Percentiles rank a stretch among this genome's conserved stretches.
These are phyloP conservation scores for Rhizophlyctis rosea DNA, from an alignment of 192 early-diverging fungal species.

Conservation along the genomic window DNA sequence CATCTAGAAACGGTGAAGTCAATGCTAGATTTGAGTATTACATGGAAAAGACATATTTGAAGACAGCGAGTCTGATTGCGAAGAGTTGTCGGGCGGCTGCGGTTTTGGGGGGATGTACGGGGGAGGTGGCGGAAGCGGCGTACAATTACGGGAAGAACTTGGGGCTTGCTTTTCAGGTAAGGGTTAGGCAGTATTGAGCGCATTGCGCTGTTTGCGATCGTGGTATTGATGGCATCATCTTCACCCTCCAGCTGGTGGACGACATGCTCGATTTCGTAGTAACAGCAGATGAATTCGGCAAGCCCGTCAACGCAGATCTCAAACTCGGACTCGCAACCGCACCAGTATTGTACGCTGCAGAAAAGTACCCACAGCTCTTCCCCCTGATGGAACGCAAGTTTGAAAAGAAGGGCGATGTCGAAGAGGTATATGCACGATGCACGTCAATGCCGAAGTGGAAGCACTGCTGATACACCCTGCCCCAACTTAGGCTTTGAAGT, in stretches of 20 bases:
- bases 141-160: conserved; percentile 87
- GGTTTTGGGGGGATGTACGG: conserved; percentile 73
- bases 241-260: conserved; percentile 73
- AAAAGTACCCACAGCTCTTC: conserved; percentile 79
- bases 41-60: conserved; percentile 92
- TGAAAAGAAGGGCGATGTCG: conserved; percentile 68
- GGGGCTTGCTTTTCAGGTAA: conserved; percentile 92
- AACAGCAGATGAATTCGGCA: conserved; percentile 73
- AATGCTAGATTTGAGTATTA: conserved; percentile 82
- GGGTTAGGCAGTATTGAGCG: conserved; percentile 1
- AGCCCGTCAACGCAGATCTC: conserved; percentile 87
- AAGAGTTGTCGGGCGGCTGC: conserved; percentile 86
- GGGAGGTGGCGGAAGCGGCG: conserved; percentile 70
- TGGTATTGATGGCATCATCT: no score
- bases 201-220: no score
- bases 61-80: conserved; percentile 91
- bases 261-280: conserved; percentile 90
- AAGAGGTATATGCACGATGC: conserved; percentile 43
- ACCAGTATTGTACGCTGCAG: conserved; percentile 90
- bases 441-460: background rate
- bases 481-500: conserved; percentile 60
- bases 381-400: conserved; percentile 88
- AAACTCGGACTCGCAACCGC: conserved; percentile 89
- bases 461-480: background rate
- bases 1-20: background rate